Percentiles rank a stretch among this genome's conserved stretches.
Evolutionary conservation across 1,284 basidiomycete genomes (phyloP).

Genomic region (Leccinum brunneo-olivaceum): DNA sequence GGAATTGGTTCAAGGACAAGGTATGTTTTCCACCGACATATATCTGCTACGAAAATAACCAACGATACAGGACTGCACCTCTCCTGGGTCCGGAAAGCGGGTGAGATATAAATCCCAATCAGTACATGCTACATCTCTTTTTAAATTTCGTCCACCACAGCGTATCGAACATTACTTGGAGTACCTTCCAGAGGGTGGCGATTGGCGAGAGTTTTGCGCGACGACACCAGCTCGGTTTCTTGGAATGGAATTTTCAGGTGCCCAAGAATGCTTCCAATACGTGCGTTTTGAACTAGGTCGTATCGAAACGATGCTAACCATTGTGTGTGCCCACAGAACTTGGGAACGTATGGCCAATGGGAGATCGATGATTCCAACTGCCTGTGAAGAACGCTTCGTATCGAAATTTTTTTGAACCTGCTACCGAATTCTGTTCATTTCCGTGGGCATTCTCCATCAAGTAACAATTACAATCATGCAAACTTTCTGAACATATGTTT

Average conservation of each 20-base stretch:
- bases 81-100: conserved; percentile 19
- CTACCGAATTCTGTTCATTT: too few relatives aligned
- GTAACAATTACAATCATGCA: too few relatives aligned
- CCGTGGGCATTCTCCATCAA: too few relatives aligned
- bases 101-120: conserved; percentile 3
- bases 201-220: conserved; percentile 29
- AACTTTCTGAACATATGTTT: too few relatives aligned
- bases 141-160: neutral
- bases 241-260: conserved; percentile 21
- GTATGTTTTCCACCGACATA: too few relatives aligned
- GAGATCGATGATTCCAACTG: conserved; percentile 20
- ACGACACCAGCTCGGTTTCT: conserved; percentile 25
- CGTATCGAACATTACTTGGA: conserved; percentile 24
- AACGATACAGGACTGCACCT: conserved; percentile 21
- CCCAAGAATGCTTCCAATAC: conserved; percentile 14
- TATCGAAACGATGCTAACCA: neutral
- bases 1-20: conserved; percentile 20
- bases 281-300: conserved; percentile 5
- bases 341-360: conserved; percentile 22
- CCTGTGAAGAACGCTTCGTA: neutral
- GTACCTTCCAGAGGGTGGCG: conserved; percentile 18
- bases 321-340: conserved; percentile 7
- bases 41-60: too few relatives aligned
- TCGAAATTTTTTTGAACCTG: too few relatives aligned
- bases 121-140: neutral